Percentiles rank a stretch among this genome's conserved stretches.
Conservation (phyloP, 208 protist species). For the Acanthamoeba healyi region DNA sequence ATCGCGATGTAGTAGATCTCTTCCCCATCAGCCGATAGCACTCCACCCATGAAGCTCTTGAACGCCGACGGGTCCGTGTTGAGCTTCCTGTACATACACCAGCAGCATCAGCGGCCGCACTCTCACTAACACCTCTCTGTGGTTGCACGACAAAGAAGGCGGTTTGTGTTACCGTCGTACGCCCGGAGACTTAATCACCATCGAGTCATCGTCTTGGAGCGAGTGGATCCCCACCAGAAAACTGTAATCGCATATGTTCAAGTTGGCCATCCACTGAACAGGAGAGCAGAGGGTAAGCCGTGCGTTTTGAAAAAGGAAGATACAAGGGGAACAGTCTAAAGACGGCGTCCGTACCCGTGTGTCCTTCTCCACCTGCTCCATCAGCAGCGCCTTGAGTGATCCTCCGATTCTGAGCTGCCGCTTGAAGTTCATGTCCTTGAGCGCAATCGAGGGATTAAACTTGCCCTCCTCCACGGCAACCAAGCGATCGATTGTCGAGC, state of each 20-base stretch:
- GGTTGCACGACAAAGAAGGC: too few relatives aligned
- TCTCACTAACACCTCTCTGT: too few relatives aligned
- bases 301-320: not conserved
- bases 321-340: not conserved
- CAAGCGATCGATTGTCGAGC: constrained; percentile 69
- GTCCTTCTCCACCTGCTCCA: constrained; percentile 79
- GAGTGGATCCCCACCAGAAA: constrained; percentile 74
- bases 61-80: constrained; percentile 56
- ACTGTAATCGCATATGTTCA: constrained; percentile 75
- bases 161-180: not conserved
- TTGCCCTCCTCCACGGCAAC: constrained; percentile 71
- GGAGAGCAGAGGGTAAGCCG: not conserved
- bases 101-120: too few relatives aligned
- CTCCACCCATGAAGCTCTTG: constrained; percentile 62
- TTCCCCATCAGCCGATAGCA: constrained; percentile 45
- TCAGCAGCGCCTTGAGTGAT: constrained; percentile 66
- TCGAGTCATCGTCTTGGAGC: not conserved
- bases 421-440: constrained; percentile 79
- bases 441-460: constrained; percentile 59
- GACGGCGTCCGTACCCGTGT: constrained; percentile 30
- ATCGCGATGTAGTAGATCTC: constrained; percentile 74
- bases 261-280: constrained; percentile 71
- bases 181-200: not conserved
- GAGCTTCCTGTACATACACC: not conserved
- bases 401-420: constrained; percentile 62